phyloP scores from a whole-genome alignment of 2,329 filamentous ascomycete species.

The Malbranchea zuffiana region DNA sequence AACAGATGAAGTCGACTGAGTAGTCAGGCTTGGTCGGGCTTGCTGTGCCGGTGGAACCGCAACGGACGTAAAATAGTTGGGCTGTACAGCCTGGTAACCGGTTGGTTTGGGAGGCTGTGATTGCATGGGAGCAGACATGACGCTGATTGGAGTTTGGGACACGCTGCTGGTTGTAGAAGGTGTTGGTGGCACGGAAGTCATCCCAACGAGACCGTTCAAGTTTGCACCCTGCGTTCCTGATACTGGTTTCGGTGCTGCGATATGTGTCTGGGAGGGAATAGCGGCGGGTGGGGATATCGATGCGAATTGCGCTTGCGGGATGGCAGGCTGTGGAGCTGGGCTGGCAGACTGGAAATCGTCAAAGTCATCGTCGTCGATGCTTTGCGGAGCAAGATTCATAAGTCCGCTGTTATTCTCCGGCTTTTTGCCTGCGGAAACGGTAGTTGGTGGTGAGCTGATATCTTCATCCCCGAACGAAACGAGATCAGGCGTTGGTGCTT shows the following conservation, averaged over 20 bases:
- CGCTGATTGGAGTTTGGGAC: constrained; percentile 44
- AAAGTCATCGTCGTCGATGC: constrained; percentile 70
- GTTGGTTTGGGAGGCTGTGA: constrained; percentile 45
- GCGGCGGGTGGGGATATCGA: constrained; percentile 37
- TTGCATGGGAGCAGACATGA: constrained; percentile 32
- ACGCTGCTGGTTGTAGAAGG: constrained; percentile 45
- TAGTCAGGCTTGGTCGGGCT: constrained; percentile 28
- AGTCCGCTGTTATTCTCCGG: constrained; percentile 40
- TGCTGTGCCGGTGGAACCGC: constrained; percentile 28
- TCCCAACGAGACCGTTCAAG: constrained; percentile 65
- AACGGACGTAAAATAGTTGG: constrained; percentile 93
- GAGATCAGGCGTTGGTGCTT: constrained; percentile 81
- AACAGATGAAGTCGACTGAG: constrained; percentile 30
- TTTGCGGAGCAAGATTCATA: constrained; percentile 37
- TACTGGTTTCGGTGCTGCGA: constrained; percentile 72
- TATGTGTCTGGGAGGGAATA: constrained; percentile 49
- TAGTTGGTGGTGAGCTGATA: constrained; percentile 36
- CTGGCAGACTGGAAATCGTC: constrained; percentile 93
- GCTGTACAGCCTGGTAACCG: constrained; percentile 64
- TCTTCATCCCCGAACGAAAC: constrained; percentile 74
- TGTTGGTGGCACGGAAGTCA: constrained; percentile 70
- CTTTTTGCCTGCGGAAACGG: constrained; percentile 33
- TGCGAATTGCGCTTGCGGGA: constrained; percentile 29
- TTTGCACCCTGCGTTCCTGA: constrained; percentile 72
- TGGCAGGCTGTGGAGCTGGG: constrained; percentile 39